These are phyloP conservation scores for Dalbergia oliveri DNA, from an alignment of 306 rosid genomes.

Conservation along the genomic window DNA sequence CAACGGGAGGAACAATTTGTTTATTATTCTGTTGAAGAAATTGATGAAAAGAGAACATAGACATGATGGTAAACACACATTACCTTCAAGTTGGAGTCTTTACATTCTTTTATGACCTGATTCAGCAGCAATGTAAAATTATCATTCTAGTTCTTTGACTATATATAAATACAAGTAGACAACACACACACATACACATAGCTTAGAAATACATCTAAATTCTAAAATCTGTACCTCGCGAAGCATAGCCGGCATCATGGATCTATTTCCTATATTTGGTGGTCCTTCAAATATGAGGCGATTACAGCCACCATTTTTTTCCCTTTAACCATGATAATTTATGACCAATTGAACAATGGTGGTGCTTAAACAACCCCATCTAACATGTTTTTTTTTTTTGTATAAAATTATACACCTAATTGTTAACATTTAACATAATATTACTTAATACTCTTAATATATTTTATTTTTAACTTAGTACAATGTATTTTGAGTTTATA, in stretches of 20 bases:
- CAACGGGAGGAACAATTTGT: background rate
- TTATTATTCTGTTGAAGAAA: conserved; percentile 4
- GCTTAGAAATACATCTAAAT: no score
- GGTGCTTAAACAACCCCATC: no score
- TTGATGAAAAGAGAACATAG: background rate
- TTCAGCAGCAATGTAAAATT: conserved; percentile 19
- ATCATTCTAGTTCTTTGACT: background rate
- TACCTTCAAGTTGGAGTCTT: conserved; percentile 66
- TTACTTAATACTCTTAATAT: no score
- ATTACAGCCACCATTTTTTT: conserved; percentile 54
- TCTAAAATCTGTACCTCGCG: conserved; percentile 51
- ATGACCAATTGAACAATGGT: no score
- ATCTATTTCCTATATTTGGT: conserved; percentile 78
- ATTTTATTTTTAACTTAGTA: no score
- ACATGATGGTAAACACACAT: background rate
- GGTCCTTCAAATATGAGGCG: conserved; percentile 91
- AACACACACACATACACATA: no score
- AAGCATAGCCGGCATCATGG: conserved; percentile 88
- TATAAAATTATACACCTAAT: no score
- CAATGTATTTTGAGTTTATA: no score
- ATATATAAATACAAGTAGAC: no score
- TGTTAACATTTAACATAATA: no score
- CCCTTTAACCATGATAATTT: background rate
- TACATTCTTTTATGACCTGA: conserved; percentile 65
- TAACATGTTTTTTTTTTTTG: no score